Evolutionary conservation across 2,329 filamentous ascomycete species (phyloP).

Genomic region (Berkeleyomyces basicola): DNA sequence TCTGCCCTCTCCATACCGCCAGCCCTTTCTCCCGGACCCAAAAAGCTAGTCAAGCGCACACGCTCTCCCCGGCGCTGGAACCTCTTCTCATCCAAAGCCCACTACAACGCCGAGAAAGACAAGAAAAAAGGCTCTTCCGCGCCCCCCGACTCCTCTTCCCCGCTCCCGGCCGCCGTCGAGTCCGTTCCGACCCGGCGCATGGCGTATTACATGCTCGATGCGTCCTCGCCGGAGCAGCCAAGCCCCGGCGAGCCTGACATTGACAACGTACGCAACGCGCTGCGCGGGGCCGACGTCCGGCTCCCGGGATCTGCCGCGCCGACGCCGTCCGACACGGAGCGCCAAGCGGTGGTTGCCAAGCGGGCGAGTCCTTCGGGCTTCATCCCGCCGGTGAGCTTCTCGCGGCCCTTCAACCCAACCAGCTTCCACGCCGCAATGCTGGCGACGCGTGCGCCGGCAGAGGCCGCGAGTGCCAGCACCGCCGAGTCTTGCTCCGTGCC

Average conservation of each 20-base stretch:
- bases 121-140: neutral
- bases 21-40: constrained; percentile 20
- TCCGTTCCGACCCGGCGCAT: constrained; percentile 31
- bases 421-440: constrained; percentile 26
- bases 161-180: constrained; percentile 33
- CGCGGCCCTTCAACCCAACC: constrained; percentile 54
- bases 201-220: constrained; percentile 46
- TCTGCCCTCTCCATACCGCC: neutral
- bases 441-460: constrained; percentile 13
- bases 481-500: constrained; percentile 1
- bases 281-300: constrained; percentile 2
- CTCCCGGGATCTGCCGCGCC: constrained; percentile 30
- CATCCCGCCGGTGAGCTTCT: constrained; percentile 65
- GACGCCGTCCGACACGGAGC: neutral
- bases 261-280: neutral
- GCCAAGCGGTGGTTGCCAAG: neutral
- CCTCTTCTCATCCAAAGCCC: constrained; percentile 37
- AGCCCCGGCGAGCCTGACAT: constrained; percentile 3
- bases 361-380: constrained; percentile 16
- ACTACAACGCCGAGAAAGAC: constrained; percentile 21
- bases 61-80: constrained; percentile 47
- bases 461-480: neutral
- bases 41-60: constrained; percentile 38
- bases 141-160: constrained; percentile 16
- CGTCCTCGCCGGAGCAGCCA: constrained; percentile 31